These are phyloP conservation scores for Cornus florida DNA, from an alignment of 148 eudicot genomes.

Conservation along the genomic window DNA sequence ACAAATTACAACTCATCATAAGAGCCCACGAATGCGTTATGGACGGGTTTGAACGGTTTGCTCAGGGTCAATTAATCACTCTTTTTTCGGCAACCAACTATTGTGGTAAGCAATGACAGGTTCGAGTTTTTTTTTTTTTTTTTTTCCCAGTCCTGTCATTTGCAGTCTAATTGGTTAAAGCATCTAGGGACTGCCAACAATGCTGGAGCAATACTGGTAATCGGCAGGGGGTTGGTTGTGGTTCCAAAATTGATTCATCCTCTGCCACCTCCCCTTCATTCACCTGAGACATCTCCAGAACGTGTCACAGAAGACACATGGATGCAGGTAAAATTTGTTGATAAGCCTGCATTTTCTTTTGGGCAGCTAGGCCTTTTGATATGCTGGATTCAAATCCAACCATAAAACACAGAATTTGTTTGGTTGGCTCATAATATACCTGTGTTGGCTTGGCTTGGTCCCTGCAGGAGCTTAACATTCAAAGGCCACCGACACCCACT, in stretches of 20 bases:
- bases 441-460: neutral
- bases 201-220: conserved; percentile 94
- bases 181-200: conserved; percentile 88
- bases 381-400: neutral
- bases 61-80: conserved; percentile 96
- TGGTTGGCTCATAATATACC: neutral
- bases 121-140: neutral
- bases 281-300: conserved; percentile 91
- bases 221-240: conserved; percentile 94
- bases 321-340: conserved; percentile 70
- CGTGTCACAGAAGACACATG: conserved; percentile 68
- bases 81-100: conserved; percentile 98
- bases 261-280: conserved; percentile 79
- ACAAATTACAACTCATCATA: conserved; percentile 87
- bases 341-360: neutral
- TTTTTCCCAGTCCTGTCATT: neutral
- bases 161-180: conserved; percentile 14
- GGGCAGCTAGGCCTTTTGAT: neutral
- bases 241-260: conserved; percentile 98
- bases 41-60: conserved; percentile 98
- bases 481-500: conserved; percentile 93
- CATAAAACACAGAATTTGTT: neutral
- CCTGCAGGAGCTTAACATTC: conserved; percentile 83
- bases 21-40: conserved; percentile 98
- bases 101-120: conserved; percentile 55